phyloP scores from a whole-genome alignment of 129 eudicot genomes.

The Helichrysum umbraculigerum region DNA sequence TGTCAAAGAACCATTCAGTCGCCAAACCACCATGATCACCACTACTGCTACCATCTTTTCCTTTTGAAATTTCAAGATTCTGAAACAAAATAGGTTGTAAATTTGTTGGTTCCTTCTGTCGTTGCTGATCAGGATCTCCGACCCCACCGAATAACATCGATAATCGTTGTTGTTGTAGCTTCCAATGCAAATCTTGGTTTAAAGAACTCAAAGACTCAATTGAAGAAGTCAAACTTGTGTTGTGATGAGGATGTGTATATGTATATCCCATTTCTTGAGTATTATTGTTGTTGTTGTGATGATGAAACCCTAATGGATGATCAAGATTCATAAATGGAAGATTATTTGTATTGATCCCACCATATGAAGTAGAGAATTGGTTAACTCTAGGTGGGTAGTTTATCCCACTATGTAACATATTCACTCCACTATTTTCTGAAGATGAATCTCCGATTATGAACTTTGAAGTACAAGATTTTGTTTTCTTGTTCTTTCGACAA shows the following conservation, averaged over 20 bases:
- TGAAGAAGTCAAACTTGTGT: constrained; percentile 49
- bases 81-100: constrained; percentile 69
- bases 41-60: constrained; percentile 26
- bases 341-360: constrained; percentile 34
- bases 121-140: constrained; percentile 34
- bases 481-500: constrained; percentile 72
- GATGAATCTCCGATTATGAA: constrained; percentile 39
- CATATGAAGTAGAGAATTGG: constrained; percentile 48
- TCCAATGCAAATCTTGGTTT: constrained; percentile 94
- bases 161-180: constrained; percentile 78
- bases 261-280: constrained; percentile 45
- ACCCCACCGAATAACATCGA: constrained; percentile 51
- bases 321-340: constrained; percentile 53
- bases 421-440: constrained; percentile 35
- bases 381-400: constrained; percentile 31
- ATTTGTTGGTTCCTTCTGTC: constrained; percentile 18
- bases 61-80: constrained; percentile 58
- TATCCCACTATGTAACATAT: constrained; percentile 49
- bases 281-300: constrained; percentile 15
- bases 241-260: constrained; percentile 22
- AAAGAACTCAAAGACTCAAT: constrained; percentile 84
- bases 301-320: constrained; percentile 31
- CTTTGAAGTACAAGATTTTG: constrained; percentile 39
- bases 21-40: constrained; percentile 30
- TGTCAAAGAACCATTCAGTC: constrained; percentile 66